Base-by-base conservation (phyloP, 805 yeast genomes). In the Wickerhamomyces ciferrii region DNA sequence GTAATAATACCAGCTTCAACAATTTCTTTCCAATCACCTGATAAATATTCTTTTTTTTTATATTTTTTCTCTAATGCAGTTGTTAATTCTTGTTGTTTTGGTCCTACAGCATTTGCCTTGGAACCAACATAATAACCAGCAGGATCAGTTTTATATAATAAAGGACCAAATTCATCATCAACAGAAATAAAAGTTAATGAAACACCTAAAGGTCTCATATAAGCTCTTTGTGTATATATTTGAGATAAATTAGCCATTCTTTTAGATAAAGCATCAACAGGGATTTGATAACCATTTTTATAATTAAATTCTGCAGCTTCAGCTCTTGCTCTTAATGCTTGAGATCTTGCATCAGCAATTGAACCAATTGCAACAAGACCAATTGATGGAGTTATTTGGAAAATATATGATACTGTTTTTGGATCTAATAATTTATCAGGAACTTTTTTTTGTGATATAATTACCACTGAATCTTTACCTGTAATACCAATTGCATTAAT, bases 141-240 rank as follows among this genome's bases (percentile, higher is more conserved):
- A 17, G 99, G 99, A 68, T 94, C 99, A 54, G 94, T 83, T 72
- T 92, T 94, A 72, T 79, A 90, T 49, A 94, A 75, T 58, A 83
- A 81, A 24, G 99, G 97, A 1, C 98, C 99, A 45, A 72, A 66
- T 67, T 84, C 95, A 61, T 89, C 97, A 66, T 90, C 97, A 47
- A 87, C 83, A 40, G 95, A 81, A 48, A 90, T 77, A 60, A 92
- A 84, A 23, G 97, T 89, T 61, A 90, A 75, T 25, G 96, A 88
- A 49, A 92, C 97, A 35, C 99, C 99, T 55, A 90, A 74, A 23
- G 99, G 99, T 68, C 99, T 82, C 98, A 94, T 94, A 68, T 92
- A 92, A 11, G 98, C 98, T 63, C 97, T 79, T 70, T 94, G 99
- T 38, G 99, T 94, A 68, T 90, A 94, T 52, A 94, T 80, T 72